Evolutionary conservation across 2,329 filamentous ascomycete genomes (phyloP), one percentile per base, ranked within the genome.

Genomic region (Apiospora aurea): DNA sequence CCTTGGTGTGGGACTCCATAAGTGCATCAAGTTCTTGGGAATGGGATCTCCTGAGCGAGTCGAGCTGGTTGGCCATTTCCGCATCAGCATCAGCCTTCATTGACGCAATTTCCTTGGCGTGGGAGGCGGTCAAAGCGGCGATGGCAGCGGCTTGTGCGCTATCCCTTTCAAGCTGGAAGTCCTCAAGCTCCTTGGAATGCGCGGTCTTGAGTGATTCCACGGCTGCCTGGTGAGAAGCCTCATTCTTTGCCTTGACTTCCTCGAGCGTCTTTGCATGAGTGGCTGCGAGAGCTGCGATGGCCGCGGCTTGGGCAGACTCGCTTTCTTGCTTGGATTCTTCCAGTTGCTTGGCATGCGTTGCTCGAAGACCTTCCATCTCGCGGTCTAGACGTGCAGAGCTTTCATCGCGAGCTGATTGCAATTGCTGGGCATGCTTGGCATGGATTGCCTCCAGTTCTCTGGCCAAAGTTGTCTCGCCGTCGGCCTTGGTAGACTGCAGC

Each of bases 11-110:
- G 7, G 41, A 46, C 18, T 61, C 53, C 29, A 61, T 77, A 2
- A 80, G 69, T 0, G 74, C 53, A 29, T 80, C 77, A 13, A 81
- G 78, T 67, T 80, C 78, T 41, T 79, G 74, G 2, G 78, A 75
- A 70, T 81, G 79, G 1, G 71, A 38, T 38, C 77, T 75, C 70
- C 78, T 79, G 21, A 80, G 70, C 38, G 76, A 71, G 13, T 75
- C 72, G 21, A 81, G 71, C 57, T 80, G 78, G 69, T 72, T 77
- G 14, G 76, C 74, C 69, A 78, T 71, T 8, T 46, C 29, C 3
- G 69, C 41, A 29, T 70, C 71, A 21, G 61, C 51, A 14, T 67
- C 69, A 5, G 71, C 38, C 69, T 72, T 72, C 34, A 24, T 46
- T 2, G 61, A 46, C 41, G 24, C 34, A 51, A 69, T 18, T 26